Evolutionary conservation across 2,329 filamentous ascomycete species (phyloP), one percentile per base, ranked within the genome.

Genomic region (Diaporthe vexans): DNA sequence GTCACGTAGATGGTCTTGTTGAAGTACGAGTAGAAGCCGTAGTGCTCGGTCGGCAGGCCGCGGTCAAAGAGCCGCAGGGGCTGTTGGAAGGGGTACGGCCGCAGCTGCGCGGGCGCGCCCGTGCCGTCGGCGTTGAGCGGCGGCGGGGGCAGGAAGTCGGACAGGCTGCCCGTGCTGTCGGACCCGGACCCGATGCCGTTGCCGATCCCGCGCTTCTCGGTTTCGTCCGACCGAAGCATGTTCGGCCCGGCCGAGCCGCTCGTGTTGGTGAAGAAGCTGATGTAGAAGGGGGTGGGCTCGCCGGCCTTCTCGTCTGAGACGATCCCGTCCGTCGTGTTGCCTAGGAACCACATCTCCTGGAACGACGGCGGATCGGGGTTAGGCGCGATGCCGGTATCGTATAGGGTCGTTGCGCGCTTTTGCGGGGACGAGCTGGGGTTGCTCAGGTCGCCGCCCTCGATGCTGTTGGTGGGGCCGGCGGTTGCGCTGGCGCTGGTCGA

Each of bases 21-120:
- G 83, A 94, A 98, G 86, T 98, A 97, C 0, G 90, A 94, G 85
- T 98, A 98, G 84, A 98, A 98, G 3, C 94, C 95, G 82, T 97
- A 98, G 83, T 98, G 95, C 82, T 98, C 96, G 0, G 92, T 93
- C 2, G 89, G 85, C 37, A 94, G 86, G 24, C 94, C 95, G 26
- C 95, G 93, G 81, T 98, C 94, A 82, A 92, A 98, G 0, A 98
- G 89, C 1, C 94, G 91, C 17, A 98, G 86, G 0, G 95, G 96
- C 79, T 98, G 97, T 75, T 93, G 90, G 0, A 87, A 84, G 0
- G 93, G 90, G 10, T 89, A 86, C 0, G 95, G 94, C 59, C 97
- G 90, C 76, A 98, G 86, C 13, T 89, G 89, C 3, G 94, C 94
- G 0, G 93, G 86, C 1, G 91, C 91, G 0, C 94, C 93, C 1